Conservation (phyloP, 768 basidiomycete genomes). For the Leccinum longicurvipes region DNA sequence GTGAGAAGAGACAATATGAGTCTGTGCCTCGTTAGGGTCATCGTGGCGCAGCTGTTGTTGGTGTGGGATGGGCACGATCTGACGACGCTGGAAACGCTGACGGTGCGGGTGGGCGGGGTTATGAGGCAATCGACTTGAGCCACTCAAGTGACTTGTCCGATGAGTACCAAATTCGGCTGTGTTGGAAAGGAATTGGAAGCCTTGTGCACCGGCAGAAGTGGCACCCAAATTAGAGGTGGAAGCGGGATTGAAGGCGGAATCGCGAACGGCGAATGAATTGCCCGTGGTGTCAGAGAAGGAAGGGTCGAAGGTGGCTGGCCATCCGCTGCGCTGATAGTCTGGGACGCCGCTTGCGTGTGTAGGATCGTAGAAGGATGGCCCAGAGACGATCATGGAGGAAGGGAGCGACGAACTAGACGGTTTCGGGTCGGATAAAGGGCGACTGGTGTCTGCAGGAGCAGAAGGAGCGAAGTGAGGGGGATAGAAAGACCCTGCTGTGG, state of each 20-base stretch:
- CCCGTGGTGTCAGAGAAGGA: slow-evolving; percentile 4
- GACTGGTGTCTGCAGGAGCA: background rate
- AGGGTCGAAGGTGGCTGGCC: slow-evolving; percentile 15
- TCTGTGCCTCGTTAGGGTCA: background rate
- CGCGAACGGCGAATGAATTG: background rate
- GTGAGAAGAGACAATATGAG: background rate
- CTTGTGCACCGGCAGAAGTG: background rate
- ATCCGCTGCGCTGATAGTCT: slow-evolving; percentile 42
- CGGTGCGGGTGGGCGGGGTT: background rate
- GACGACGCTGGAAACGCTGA: slow-evolving; percentile 7
- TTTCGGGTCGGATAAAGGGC: background rate
- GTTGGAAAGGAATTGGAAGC: slow-evolving; percentile 1
- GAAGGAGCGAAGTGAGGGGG: background rate
- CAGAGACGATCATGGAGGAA: slow-evolving; percentile 50
- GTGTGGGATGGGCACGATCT: slow-evolving; percentile 10
- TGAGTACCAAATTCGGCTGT: background rate
- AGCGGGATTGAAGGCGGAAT: background rate
- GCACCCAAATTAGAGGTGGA: background rate
- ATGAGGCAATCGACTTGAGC: background rate
- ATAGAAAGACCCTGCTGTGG: background rate
- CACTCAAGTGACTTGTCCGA: background rate
- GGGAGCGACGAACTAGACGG: background rate
- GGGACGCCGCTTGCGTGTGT: slow-evolving; percentile 32
- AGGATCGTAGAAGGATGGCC: slow-evolving; percentile 53
- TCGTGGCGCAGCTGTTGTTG: background rate